These are phyloP conservation scores for Serpula lacrymans DNA, from an alignment of 768 basidiomycete species.

Conservation along the genomic window DNA sequence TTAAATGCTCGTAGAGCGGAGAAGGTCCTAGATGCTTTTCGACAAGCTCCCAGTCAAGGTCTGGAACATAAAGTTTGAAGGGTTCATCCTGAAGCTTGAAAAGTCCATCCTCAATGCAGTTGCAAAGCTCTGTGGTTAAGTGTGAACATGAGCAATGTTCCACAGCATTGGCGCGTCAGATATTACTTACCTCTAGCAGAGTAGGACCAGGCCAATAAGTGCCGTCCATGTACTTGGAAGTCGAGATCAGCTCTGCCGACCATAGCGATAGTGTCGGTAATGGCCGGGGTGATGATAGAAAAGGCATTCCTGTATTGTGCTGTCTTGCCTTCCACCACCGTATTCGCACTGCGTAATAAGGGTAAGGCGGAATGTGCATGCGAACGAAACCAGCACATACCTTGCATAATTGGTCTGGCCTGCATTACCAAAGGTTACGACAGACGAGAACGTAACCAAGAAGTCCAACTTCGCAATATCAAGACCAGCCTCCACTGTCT, in stretches of 20 bases:
- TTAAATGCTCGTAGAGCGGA: conserved; percentile 17
- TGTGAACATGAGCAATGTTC: neutral
- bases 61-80: conserved; percentile 27
- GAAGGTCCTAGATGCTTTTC: conserved; percentile 20
- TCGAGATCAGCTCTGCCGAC: conserved; percentile 4
- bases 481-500: conserved; percentile 20
- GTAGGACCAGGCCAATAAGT: neutral
- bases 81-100: conserved; percentile 18
- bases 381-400: conserved; percentile 16
- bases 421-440: conserved; percentile 27
- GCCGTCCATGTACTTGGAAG: conserved; percentile 2
- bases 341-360: conserved; percentile 28
- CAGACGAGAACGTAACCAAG: conserved; percentile 31
- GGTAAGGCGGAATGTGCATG: neutral
- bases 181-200: conserved; percentile 1
- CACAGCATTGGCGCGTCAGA: conserved; percentile 5
- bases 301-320: conserved; percentile 26
- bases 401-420: conserved; percentile 39
- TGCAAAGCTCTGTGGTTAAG: conserved; percentile 20
- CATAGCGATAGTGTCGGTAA: conserved; percentile 21
- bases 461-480: conserved; percentile 32
- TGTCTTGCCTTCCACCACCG: conserved; percentile 26
- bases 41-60: conserved; percentile 27
- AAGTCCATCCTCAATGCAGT: conserved; percentile 31
- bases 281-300: conserved; percentile 28